These are phyloP conservation scores for Melocanna baccifera DNA, from an alignment of 176 grass and related monocot species.

Conservation along the genomic window DNA sequence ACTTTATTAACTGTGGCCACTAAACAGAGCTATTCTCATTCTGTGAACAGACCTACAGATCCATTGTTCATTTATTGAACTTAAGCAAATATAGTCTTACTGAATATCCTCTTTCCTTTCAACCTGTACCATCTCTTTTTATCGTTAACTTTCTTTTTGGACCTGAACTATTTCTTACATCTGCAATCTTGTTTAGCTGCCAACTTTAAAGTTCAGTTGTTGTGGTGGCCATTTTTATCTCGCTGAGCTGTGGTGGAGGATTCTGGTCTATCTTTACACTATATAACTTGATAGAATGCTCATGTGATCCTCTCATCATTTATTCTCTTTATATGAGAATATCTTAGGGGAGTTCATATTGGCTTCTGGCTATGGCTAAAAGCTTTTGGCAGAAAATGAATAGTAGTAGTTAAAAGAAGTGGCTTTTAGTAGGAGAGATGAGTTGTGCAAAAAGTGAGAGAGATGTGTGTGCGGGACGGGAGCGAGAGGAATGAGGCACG, in stretches of 20 bases:
- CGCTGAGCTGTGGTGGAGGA: not conserved
- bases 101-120: not conserved
- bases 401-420: too few species aligned
- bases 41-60: not conserved
- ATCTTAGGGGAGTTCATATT: not conserved
- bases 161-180: not conserved
- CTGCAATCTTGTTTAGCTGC: not conserved
- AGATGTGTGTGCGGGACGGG: too few species aligned
- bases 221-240: slow-evolving; percentile 6
- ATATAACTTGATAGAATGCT: slow-evolving; percentile 14
- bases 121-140: not conserved
- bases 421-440: too few species aligned
- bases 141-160: not conserved
- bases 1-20: not conserved
- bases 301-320: slow-evolving; percentile 18
- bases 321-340: slow-evolving; percentile 16
- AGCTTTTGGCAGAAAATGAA: too few species aligned
- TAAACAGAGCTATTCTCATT: not conserved
- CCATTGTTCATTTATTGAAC: not conserved
- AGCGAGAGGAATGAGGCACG: too few species aligned
- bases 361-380: too few species aligned
- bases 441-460: too few species aligned
- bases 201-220: slow-evolving; percentile 14
- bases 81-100: not conserved
- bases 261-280: slow-evolving; percentile 16